A percentile compares a stretch with the other conserved stretches of the same genome.
phyloP scores from a whole-genome alignment of 768 basidiomycete genomes.

The Kwoniella mangroviensis region DNA sequence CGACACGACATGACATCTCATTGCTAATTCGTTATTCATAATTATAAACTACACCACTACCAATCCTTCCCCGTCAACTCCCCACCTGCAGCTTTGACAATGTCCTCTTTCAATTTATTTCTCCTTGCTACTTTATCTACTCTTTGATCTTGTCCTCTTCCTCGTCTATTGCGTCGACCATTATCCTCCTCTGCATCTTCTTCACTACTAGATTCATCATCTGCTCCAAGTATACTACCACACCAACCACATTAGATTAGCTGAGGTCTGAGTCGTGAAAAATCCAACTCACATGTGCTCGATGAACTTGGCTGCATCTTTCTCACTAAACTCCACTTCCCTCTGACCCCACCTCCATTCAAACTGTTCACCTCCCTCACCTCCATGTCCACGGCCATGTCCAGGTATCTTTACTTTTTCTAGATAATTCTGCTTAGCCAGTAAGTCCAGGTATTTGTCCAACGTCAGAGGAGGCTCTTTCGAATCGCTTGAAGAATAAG shows the following conservation, averaged over 20 bases:
- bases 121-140: conserved; percentile 17
- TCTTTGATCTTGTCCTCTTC: neutral
- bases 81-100: conserved; percentile 47
- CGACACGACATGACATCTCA: neutral
- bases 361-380: conserved; percentile 60
- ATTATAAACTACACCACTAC: neutral
- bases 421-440: conserved; percentile 76
- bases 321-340: conserved; percentile 80
- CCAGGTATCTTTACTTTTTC: conserved; percentile 62
- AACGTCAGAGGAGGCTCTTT: conserved; percentile 63
- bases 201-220: conserved; percentile 26
- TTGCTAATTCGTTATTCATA: neutral
- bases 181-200: conserved; percentile 21
- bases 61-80: conserved; percentile 21
- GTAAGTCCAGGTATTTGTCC: conserved; percentile 68
- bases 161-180: conserved; percentile 7
- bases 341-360: conserved; percentile 93
- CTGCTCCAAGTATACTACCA: conserved; percentile 22
- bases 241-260: neutral
- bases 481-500: conserved; percentile 64
- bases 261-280: neutral
- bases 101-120: conserved; percentile 37
- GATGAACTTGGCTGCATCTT: conserved; percentile 73
- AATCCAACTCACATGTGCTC: conserved; percentile 61
- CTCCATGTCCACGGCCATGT: conserved; percentile 41